A percentile compares a stretch with the other conserved stretches of the same genome.
Evolutionary conservation across 495 filamentous ascomycete species (phyloP).

Genomic region (Penicillium angulare): DNA sequence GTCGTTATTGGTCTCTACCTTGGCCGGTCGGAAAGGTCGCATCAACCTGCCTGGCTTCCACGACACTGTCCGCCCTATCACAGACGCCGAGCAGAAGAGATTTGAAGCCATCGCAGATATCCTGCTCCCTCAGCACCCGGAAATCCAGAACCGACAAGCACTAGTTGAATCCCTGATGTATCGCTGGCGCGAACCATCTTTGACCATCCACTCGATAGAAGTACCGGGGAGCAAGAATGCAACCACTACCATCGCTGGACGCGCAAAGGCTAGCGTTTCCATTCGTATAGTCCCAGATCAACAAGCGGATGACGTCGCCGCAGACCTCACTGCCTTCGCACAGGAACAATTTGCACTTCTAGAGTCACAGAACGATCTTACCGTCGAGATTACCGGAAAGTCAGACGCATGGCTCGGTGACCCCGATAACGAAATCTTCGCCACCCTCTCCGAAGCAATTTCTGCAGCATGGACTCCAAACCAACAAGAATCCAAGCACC

Average conservation of each 20-base stretch:
- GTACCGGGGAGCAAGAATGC: conserved; percentile 60
- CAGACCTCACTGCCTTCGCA: conserved; percentile 63
- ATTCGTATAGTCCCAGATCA: conserved; percentile 93
- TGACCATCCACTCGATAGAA: conserved; percentile 90
- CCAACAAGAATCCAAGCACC: conserved; percentile 27
- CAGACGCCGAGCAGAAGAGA: conserved; percentile 70
- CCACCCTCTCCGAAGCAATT: conserved; percentile 82
- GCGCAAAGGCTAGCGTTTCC: conserved; percentile 81
- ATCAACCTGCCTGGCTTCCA: conserved; percentile 75
- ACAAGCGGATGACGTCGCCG: conserved; percentile 70
- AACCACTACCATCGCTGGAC: conserved; percentile 82
- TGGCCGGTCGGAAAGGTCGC: conserved; percentile 64
- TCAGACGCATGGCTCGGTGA: conserved; percentile 97
- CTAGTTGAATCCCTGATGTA: conserved; percentile 81
- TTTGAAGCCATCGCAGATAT: conserved; percentile 81
- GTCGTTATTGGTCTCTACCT: conserved; percentile 70
- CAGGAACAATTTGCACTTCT: conserved; percentile 68
- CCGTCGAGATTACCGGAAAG: conserved; percentile 81
- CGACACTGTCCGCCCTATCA: conserved; percentile 74
- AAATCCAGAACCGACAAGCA: conserved; percentile 61
- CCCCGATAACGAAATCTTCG: conserved; percentile 85
- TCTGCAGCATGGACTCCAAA: conserved; percentile 69
- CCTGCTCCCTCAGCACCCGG: conserved; percentile 67
- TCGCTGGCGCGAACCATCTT: conserved; percentile 91
- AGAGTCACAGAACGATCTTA: conserved; percentile 75